A percentile compares a stretch with the other conserved stretches of the same genome.
phyloP scores from a whole-genome alignment of 371 early-diverging fungal genomes.

The Syncephalastrum contaminatum region DNA sequence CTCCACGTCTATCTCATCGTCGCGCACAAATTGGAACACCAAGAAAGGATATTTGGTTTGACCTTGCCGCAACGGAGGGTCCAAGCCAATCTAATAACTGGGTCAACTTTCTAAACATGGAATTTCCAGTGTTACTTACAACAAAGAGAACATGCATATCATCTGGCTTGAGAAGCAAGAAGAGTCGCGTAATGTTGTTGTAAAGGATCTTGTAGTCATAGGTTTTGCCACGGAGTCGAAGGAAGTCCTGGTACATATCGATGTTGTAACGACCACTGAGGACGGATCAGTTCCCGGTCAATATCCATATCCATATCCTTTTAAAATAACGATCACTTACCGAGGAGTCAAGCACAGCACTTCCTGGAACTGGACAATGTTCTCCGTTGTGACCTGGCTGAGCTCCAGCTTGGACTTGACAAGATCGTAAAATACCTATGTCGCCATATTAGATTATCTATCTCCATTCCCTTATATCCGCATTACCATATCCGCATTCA shows the following conservation, averaged over 20 bases:
- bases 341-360: conserved; percentile 89
- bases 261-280: conserved; percentile 92
- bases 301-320: not conserved
- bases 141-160: conserved; percentile 91
- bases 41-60: conserved; percentile 98
- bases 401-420: conserved; percentile 92
- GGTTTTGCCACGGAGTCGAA: conserved; percentile 96
- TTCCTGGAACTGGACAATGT: conserved; percentile 89
- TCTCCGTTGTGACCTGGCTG: conserved; percentile 83
- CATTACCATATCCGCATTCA: conserved; percentile 68
- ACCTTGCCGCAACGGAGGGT: conserved; percentile 98
- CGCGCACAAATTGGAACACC: conserved; percentile 93
- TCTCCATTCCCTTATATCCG: too few species aligned
- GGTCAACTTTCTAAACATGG: not conserved
- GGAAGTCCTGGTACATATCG: conserved; percentile 88
- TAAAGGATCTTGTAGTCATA: conserved; percentile 97
- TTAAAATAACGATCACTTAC: conserved; percentile 23
- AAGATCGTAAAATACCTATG: conserved; percentile 80
- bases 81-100: conserved; percentile 73
- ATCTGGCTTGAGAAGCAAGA: conserved; percentile 92
- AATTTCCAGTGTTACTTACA: conserved; percentile 24
- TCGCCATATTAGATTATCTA: not conserved
- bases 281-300: not conserved
- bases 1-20: conserved; percentile 86
- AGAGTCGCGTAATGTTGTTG: conserved; percentile 78